Evolutionary conservation across 148 eudicot genomes (phyloP).

Genomic region (Amaranthus cruentus): DNA sequence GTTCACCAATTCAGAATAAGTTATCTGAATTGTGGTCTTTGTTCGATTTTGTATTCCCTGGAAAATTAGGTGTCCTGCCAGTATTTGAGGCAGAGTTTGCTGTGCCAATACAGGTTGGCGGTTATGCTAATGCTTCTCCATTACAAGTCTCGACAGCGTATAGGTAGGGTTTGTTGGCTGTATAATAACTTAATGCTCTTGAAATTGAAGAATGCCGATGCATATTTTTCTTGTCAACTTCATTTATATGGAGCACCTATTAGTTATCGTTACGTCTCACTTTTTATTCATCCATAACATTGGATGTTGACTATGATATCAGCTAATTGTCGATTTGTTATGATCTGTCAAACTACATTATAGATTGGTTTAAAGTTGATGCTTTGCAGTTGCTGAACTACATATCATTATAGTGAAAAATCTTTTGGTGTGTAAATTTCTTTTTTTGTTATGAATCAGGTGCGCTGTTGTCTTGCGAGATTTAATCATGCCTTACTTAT

Average conservation of each 20-base stretch:
- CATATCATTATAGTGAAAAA: background rate
- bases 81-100: slow-evolving; percentile 98
- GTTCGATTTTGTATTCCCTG: slow-evolving; percentile 99
- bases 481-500: slow-evolving; percentile 93
- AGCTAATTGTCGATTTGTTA: background rate
- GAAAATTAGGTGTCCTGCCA: slow-evolving; percentile 96
- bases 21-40: slow-evolving; percentile 92
- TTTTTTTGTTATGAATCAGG: slow-evolving; percentile 39
- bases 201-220: background rate
- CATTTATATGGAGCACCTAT: background rate
- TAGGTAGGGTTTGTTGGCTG: slow-evolving; percentile 43
- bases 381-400: background rate
- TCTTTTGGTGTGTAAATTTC: background rate
- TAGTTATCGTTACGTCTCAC: background rate
- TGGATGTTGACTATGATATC: background rate
- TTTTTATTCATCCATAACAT: background rate
- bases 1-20: slow-evolving; percentile 98
- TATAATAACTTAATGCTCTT: background rate
- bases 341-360: background rate
- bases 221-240: background rate
- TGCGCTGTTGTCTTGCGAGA: slow-evolving; percentile 98
- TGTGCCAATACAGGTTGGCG: slow-evolving; percentile 93
- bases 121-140: slow-evolving; percentile 97
- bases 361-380: background rate
- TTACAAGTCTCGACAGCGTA: slow-evolving; percentile 98